Percentiles rank a stretch among this genome's conserved stretches.
phyloP scores from a whole-genome alignment of 1,284 basidiomycete species.

The Tylopilus sp. region DNA sequence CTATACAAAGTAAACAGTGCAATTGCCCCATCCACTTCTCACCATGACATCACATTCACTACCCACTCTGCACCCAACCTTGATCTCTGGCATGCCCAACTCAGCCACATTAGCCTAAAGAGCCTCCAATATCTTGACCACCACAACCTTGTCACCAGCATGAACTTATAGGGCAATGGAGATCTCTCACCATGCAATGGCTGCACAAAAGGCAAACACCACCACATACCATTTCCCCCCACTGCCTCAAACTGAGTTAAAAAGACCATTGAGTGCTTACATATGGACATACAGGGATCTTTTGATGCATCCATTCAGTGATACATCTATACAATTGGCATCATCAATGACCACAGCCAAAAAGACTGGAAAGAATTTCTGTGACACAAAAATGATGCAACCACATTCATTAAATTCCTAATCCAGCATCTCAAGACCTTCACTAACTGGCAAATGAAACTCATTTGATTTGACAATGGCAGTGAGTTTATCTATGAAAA shows the following conservation, averaged over 20 bases:
- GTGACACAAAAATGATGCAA: constrained; percentile 15
- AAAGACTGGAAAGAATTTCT: too few species aligned
- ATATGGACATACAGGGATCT: too few species aligned
- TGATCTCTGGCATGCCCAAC: too few species aligned
- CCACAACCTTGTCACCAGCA: constrained; percentile 4
- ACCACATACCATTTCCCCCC: neutral
- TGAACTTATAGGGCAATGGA: constrained; percentile 13
- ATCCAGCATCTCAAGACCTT: neutral
- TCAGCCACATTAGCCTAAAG: too few species aligned
- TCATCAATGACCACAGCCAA: constrained; percentile 22
- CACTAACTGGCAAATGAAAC: neutral
- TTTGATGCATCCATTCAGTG: too few species aligned
- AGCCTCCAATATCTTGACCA: too few species aligned
- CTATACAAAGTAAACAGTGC: neutral
- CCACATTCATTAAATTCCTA: neutral
- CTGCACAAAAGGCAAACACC: constrained; percentile 18
- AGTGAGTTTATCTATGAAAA: too few species aligned
- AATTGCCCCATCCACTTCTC: neutral
- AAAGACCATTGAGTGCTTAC: too few species aligned
- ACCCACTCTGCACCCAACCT: too few species aligned
- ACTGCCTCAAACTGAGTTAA: neutral
- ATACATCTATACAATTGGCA: too few species aligned
- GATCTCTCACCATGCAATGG: constrained; percentile 18
- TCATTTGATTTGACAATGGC: neutral
- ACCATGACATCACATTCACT: neutral